These are phyloP conservation scores for Medicago lupulina DNA, from an alignment of 306 rosid genomes.

Conservation along the genomic window DNA sequence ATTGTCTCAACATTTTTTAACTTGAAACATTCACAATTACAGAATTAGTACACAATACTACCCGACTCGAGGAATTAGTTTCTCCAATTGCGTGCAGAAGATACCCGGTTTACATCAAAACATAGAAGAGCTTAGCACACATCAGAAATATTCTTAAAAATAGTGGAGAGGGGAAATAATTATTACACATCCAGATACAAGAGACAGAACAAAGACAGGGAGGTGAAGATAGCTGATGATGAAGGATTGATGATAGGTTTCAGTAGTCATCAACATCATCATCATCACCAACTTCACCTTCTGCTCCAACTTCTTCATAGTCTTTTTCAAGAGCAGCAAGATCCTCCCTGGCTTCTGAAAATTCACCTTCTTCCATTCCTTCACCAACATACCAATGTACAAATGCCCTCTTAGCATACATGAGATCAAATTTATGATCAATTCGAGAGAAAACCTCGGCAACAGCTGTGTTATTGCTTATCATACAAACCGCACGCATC, in stretches of 20 bases:
- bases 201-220: not conserved
- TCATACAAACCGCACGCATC: conserved; percentile 78
- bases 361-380: conserved; percentile 91
- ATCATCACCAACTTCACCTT: conserved; percentile 55
- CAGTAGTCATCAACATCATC: conserved; percentile 48
- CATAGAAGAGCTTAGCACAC: conserved; percentile 10
- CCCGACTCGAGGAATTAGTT: no score
- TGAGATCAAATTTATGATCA: conserved; percentile 72
- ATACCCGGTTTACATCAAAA: no score
- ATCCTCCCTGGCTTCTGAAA: conserved; percentile 83
- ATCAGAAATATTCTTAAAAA: conserved; percentile 20
- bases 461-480: conserved; percentile 75
- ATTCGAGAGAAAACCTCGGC: conserved; percentile 76
- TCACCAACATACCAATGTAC: conserved; percentile 89
- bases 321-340: conserved; percentile 85
- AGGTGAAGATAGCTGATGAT: not conserved
- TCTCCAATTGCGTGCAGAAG: no score
- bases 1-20: conserved; percentile 11
- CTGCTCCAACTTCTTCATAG: conserved; percentile 79
- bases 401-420: conserved; percentile 80
- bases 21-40: conserved; percentile 30
- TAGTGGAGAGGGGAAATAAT: conserved; percentile 25
- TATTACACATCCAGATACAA: conserved; percentile 5
- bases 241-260: conserved; percentile 16
- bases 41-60: conserved; percentile 24